These are phyloP conservation scores for Tilletia caries DNA, from an alignment of 1,284 basidiomycete species.

Conservation along the genomic window DNA sequence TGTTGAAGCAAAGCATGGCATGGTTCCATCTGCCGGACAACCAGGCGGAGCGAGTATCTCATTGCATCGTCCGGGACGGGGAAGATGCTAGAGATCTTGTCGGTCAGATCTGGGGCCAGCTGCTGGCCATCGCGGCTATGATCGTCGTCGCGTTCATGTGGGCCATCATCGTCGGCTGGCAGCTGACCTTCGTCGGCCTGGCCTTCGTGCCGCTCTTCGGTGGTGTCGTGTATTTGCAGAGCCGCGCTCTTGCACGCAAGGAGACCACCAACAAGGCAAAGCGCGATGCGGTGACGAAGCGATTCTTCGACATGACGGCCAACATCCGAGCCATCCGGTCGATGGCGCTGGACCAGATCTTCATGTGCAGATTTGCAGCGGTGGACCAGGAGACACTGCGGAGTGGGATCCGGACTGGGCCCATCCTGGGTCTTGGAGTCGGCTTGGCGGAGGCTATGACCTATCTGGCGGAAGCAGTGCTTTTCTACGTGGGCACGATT, in stretches of 20 bases:
- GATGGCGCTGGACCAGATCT: conserved; percentile 80
- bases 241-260: conserved; percentile 66
- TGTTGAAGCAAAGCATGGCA: conserved; percentile 79
- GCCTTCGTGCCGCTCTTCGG: conserved; percentile 82
- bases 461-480: conserved; percentile 69
- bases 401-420: conserved; percentile 72
- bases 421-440: conserved; percentile 76
- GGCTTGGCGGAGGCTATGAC: conserved; percentile 77
- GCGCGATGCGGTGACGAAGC: conserved; percentile 76
- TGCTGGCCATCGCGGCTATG: conserved; percentile 15
- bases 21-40: conserved; percentile 79
- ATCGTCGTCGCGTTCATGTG: conserved; percentile 71
- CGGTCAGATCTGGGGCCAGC: conserved; percentile 69
- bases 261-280: conserved; percentile 78
- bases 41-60: conserved; percentile 64
- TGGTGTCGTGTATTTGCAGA: conserved; percentile 69
- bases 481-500: conserved; percentile 83
- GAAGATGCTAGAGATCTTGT: conserved; percentile 82
- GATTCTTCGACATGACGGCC: conserved; percentile 80
- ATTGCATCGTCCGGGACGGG: conserved; percentile 80
- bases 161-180: conserved; percentile 85
- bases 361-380: conserved; percentile 67
- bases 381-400: conserved; percentile 65
- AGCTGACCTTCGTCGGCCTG: conserved; percentile 84
- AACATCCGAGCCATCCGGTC: conserved; percentile 82